A percentile compares a stretch with the other conserved stretches of the same genome.
Conservation (phyloP, 176 grass and related monocot genomes). For the Phragmites australis region DNA sequence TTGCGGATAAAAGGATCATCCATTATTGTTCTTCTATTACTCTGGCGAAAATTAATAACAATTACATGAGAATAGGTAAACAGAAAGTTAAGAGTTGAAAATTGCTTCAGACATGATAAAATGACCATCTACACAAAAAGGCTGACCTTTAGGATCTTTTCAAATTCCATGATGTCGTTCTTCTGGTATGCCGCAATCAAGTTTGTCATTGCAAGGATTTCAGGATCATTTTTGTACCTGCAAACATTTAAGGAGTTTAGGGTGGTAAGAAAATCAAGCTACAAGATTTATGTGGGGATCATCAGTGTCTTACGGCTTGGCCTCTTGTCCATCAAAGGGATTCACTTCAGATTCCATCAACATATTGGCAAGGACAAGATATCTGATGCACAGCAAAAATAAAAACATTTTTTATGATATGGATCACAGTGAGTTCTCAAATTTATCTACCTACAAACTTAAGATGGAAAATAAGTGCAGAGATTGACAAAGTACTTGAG, state of each 20-base stretch:
- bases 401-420: not conserved
- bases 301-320: conserved; percentile 77
- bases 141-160: conserved; percentile 92
- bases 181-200: conserved; percentile 97
- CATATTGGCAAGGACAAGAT: conserved; percentile 99
- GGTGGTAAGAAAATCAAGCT: conserved; percentile 15
- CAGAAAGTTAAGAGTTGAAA: conserved; percentile 29
- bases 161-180: conserved; percentile 97
- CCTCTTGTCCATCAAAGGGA: conserved; percentile 99
- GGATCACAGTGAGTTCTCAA: not conserved
- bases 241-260: conserved; percentile 33
- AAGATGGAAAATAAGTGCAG: conserved; percentile 9
- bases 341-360: conserved; percentile 99
- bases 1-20: conserved; percentile 98
- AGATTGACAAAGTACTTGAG: conserved; percentile 62
- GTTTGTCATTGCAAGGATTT: conserved; percentile 99
- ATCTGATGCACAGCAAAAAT: conserved; percentile 50
- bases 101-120: conserved; percentile 1
- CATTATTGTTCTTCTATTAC: conserved; percentile 98
- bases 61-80: conserved; percentile 22
- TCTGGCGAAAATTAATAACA: conserved; percentile 50
- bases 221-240: conserved; percentile 98
- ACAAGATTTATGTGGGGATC: conserved; percentile 7
- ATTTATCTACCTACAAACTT: not conserved
- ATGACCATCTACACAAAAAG: conserved; percentile 25